Conservation (phyloP, 768 basidiomycete genomes). For the Boletus vermiculosoides region DNA sequence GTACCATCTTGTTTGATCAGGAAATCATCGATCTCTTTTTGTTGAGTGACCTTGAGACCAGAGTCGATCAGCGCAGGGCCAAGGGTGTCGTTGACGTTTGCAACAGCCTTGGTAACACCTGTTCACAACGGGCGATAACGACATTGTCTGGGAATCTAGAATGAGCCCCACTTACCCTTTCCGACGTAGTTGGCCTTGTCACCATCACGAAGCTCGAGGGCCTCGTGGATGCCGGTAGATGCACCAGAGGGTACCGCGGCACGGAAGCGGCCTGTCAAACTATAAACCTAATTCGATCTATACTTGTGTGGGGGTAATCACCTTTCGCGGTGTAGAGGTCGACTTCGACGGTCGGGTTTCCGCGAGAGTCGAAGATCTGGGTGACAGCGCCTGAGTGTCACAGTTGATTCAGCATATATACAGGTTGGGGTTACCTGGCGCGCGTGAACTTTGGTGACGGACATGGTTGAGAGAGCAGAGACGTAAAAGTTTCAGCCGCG, state of each 20-base stretch:
- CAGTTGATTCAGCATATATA: not conserved
- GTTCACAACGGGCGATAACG: slow-evolving; percentile 6
- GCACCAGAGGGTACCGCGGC: slow-evolving; percentile 97
- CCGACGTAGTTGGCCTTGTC: slow-evolving; percentile 93
- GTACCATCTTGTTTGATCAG: slow-evolving; percentile 98
- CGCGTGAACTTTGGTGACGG: slow-evolving; percentile 87
- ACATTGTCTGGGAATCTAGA: not conserved
- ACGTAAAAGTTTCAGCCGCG: slow-evolving; percentile 1
- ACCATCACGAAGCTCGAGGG: slow-evolving; percentile 96
- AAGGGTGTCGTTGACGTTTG: slow-evolving; percentile 90
- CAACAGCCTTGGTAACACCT: slow-evolving; percentile 94
- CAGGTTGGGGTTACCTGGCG: slow-evolving; percentile 65
- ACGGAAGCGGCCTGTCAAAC: slow-evolving; percentile 76
- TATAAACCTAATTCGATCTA: slow-evolving; percentile 10
- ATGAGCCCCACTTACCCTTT: slow-evolving; percentile 63
- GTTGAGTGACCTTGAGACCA: slow-evolving; percentile 78
- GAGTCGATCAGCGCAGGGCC: slow-evolving; percentile 86
- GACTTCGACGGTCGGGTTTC: slow-evolving; percentile 96
- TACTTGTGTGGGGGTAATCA: slow-evolving; percentile 31
- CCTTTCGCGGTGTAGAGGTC: slow-evolving; percentile 88
- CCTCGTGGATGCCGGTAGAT: slow-evolving; percentile 97
- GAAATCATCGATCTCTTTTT: slow-evolving; percentile 96
- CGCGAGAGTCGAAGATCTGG: slow-evolving; percentile 99
- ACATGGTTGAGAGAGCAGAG: slow-evolving; percentile 59
- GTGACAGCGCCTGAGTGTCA: slow-evolving; percentile 13